Evolutionary conservation across 2,329 filamentous ascomycete species (phyloP).

Genomic region (Neopestalotiopsis rosae): DNA sequence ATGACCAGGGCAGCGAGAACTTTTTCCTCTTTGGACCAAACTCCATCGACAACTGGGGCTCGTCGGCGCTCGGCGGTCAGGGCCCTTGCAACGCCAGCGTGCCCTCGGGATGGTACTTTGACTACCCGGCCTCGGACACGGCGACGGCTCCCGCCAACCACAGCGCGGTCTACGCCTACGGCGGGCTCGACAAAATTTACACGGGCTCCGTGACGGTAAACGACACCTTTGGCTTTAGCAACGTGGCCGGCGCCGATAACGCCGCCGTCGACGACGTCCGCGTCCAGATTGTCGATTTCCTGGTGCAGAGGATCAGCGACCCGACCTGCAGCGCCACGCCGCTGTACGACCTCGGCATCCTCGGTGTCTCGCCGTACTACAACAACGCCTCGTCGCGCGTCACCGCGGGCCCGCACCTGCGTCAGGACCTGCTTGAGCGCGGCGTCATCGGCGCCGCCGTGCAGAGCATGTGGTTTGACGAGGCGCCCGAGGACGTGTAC

Average conservation of each 20-base stretch:
- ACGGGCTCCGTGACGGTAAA: conserved; percentile 23
- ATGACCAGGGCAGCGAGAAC: conserved; percentile 30
- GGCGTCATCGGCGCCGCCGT: conserved; percentile 34
- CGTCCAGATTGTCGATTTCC: conserved; percentile 33
- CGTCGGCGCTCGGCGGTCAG: not conserved
- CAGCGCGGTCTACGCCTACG: conserved; percentile 24
- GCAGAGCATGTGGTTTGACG: conserved; percentile 41
- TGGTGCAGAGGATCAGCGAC: conserved; percentile 26
- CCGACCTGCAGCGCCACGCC: conserved; percentile 20
- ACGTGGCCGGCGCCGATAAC: conserved; percentile 21
- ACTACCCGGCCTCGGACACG: conserved; percentile 16
- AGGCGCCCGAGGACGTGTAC: conserved; percentile 26
- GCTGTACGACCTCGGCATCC: conserved; percentile 35
- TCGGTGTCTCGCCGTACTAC: conserved; percentile 34
- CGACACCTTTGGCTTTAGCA: conserved; percentile 32
- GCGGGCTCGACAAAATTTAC: conserved; percentile 25
- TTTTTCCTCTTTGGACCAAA: conserved; percentile 29
- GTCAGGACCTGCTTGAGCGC: conserved; percentile 36
- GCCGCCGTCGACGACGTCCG: conserved; percentile 28
- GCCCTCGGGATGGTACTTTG: conserved; percentile 10
- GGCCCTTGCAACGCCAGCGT: conserved; percentile 20
- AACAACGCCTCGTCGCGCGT: conserved; percentile 22
- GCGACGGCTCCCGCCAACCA: not conserved
- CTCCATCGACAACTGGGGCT: conserved; percentile 20
- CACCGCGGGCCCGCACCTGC: conserved; percentile 34